A percentile compares a stretch with the other conserved stretches of the same genome.
Conservation (phyloP, 345 rosid species). For the Xanthoceras sorbifolium region DNA sequence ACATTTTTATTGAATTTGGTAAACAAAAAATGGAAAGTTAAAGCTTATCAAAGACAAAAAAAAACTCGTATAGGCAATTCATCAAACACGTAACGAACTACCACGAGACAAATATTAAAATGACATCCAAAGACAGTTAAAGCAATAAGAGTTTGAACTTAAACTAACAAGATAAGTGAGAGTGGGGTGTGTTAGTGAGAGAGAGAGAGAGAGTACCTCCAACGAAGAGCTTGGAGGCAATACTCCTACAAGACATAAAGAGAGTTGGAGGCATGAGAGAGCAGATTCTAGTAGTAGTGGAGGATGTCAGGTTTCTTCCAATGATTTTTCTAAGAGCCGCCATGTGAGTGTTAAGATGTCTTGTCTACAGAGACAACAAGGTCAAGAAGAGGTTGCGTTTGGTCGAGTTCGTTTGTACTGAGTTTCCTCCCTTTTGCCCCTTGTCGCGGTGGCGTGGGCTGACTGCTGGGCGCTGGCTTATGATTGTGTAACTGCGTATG, state of each 20-base stretch:
- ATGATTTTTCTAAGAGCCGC: slow-evolving; percentile 59
- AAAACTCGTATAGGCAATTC: background rate
- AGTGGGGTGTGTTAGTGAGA: background rate
- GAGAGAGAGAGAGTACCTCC: slow-evolving; percentile 50
- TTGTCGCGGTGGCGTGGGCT: too few relatives aligned
- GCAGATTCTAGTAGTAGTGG: slow-evolving; percentile 2
- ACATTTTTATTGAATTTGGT: too few relatives aligned
- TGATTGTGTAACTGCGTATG: too few relatives aligned
- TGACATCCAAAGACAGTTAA: background rate
- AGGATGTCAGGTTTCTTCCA: slow-evolving; percentile 24
- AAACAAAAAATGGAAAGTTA: background rate
- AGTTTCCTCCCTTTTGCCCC: too few relatives aligned
- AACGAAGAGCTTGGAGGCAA: slow-evolving; percentile 77
- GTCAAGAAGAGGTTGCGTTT: background rate
- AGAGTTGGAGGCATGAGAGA: slow-evolving; percentile 34
- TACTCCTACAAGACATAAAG: slow-evolving; percentile 49
- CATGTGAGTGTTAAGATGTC: slow-evolving; percentile 27
- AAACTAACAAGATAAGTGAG: background rate
- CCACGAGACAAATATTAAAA: background rate
- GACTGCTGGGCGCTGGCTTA: too few relatives aligned
- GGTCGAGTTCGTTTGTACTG: background rate
- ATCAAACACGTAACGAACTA: slow-evolving; percentile 4
- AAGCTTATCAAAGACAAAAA: background rate
- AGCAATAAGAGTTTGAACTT: background rate
- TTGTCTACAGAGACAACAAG: background rate